Evolutionary conservation across 1,284 basidiomycete species (phyloP), one percentile per base, ranked within the genome.

Genomic region (Blastosporella zonata): DNA sequence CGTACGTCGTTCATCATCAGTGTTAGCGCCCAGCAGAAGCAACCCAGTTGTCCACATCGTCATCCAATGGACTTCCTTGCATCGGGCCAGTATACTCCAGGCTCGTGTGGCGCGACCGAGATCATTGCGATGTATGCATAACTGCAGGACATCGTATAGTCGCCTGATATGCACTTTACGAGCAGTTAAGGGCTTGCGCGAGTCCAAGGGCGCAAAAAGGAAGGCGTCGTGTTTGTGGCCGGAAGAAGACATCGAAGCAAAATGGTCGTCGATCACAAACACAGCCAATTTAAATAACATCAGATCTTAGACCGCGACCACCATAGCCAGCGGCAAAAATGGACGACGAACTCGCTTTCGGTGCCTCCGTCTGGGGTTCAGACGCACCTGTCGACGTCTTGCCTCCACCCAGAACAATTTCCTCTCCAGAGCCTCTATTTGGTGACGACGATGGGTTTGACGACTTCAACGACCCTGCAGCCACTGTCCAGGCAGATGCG

Each of bases 81-180:
- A 94, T 55, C 84, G 77, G n/a, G 81, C 77, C 31, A 95, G 77
- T 49, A 94, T 87, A 23, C 77, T 71, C 89, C 90, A 96, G 7
- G 87, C 87, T 53, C 80, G 74, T 42, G 70, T 75, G 13, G 91
- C 92, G 31, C 88, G 76, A 27, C 63, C 61, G 43, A 82, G 64
- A 62, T 94, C 88, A 31, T 77, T 72, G 10, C 82, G 77, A 43
- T 90, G 84, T 31, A 94, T 69, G 58, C 77, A 85, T 34, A 90
- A 67, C 46, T 93, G 82, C 12, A 94, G 67, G 10, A 91, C 61
- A 64, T 92, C 89, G 60, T 80, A 82, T 3, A 91, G 69, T 12
- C 86, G 80, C 22, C 83, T 77, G 36, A 92, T 74, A 62, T 90
- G 89, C 2, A 81, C 68, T 62, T 81, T 84, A 27, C 87, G 74